A percentile compares a stretch with the other conserved stretches of the same genome.
Evolutionary conservation across 257 asterid genomes (phyloP).

Genomic region (Scutellaria minor): DNA sequence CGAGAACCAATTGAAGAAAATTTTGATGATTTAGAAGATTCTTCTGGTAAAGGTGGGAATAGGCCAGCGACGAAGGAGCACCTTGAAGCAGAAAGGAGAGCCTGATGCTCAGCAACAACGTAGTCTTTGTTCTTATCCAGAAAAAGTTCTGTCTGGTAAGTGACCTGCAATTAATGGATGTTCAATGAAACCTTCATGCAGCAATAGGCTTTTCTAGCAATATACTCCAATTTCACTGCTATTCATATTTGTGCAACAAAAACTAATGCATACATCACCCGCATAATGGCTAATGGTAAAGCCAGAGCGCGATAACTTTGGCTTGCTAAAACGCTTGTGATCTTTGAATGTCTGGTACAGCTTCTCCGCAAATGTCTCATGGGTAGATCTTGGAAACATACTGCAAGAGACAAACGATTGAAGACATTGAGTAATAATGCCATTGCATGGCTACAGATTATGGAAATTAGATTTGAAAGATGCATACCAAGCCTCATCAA

Average conservation of each 20-base stretch:
- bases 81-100: constrained; percentile 73
- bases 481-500: constrained; percentile 95
- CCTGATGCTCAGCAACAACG: constrained; percentile 88
- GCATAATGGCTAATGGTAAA: constrained; percentile 90
- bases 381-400: constrained; percentile 96
- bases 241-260: constrained; percentile 17
- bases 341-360: constrained; percentile 83
- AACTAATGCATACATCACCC: constrained; percentile 78
- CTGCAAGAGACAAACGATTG: constrained; percentile 45
- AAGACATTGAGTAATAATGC: constrained; percentile 14
- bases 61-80: constrained; percentile 79
- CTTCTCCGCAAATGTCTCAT: constrained; percentile 85
- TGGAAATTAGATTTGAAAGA: constrained; percentile 8
- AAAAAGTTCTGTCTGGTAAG: constrained; percentile 82
- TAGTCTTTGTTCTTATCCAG: constrained; percentile 93
- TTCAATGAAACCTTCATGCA: constrained; percentile 39
- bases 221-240: constrained; percentile 8
- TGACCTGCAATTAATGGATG: constrained; percentile 64
- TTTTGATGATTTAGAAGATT: constrained; percentile 79
- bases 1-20: constrained; percentile 88
- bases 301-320: constrained; percentile 83
- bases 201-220: constrained; percentile 11
- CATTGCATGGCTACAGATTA: neutral
- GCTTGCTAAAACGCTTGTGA: constrained; percentile 88
- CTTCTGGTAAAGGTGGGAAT: constrained; percentile 83